Evolutionary conservation across 805 yeast species (phyloP), one percentile per base, ranked within the genome.

Genomic region (Candida nanaspora): DNA sequence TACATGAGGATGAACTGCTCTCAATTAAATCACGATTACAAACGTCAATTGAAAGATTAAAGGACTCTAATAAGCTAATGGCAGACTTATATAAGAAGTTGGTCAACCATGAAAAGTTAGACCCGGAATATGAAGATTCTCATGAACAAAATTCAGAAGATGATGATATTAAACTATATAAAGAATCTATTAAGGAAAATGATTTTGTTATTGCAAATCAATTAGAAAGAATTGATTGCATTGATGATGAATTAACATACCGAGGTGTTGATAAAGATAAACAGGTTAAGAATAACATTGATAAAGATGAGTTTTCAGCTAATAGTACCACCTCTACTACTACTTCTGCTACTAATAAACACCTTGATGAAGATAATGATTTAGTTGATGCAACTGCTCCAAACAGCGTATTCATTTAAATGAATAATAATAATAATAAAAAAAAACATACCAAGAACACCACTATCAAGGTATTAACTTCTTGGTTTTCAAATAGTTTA

Each of bases 121-220:
- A 43, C 4, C 49, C 53, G 10, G 56, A 59, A 23, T 62, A 63
- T 18, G 61, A 59, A 10, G 66, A 65, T 25, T 79, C 74, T 48
- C 51, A 23, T 23, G 27, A 7, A 8, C 27, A 58, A 10, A 57
- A 61, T 10, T n/a, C n/a, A n/a, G 62, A 62, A 15, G 62, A 60
- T 4, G 65, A 65, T 11, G 86, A 81, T 50, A 52, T 63, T n/a
- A 55, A 61, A 14, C 51, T 82, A 14, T 82, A 73, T 57, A 54
- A 49, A 6, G 82, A 76, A n/a, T 69, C 80, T 9, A 66, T 80
- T 15, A 49, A 53, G 8, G 89, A 82, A 47, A 82, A 82, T 54
- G 58, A 64, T 11, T 52, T 55, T 3, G 83, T 80, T n/a, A 61
- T 80, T 19, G 49, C 55, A 2, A 79, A 74, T 50, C 81, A 80